These are phyloP conservation scores for Hyphodiscus sp. DNA, from an alignment of 2,329 filamentous ascomycete genomes.

Conservation along the genomic window DNA sequence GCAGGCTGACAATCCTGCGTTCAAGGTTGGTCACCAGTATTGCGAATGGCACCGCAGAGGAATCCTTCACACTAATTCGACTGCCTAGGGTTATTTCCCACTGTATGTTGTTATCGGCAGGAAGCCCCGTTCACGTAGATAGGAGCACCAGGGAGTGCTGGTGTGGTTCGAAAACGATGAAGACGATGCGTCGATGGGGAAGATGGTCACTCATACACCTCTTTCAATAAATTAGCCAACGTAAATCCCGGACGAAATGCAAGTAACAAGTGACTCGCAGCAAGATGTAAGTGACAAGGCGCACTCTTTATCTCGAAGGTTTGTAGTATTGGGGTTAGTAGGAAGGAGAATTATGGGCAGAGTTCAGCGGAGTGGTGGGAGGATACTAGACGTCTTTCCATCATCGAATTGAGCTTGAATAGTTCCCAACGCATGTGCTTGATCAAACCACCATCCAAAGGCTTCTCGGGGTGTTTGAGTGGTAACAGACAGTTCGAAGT, in stretches of 20 bases:
- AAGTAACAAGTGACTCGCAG: neutral
- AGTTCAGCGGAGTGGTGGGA: too few relatives aligned
- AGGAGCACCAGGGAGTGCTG: neutral
- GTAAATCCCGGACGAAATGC: neutral
- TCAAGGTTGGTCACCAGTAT: slow-evolving; percentile 42
- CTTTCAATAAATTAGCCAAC: neutral
- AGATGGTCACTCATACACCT: neutral
- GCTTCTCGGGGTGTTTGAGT: neutral
- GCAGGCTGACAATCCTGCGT: slow-evolving; percentile 41
- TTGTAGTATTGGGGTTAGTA: too few relatives aligned
- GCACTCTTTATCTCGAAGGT: too few relatives aligned
- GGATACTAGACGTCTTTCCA: neutral
- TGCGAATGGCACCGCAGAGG: neutral
- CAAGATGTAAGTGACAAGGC: too few relatives aligned
- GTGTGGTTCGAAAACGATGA: neutral
- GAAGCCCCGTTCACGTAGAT: slow-evolving; percentile 38
- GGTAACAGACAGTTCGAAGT: neutral
- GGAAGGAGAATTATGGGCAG: too few relatives aligned
- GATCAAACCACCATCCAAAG: neutral
- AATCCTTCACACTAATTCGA: slow-evolving; percentile 4
- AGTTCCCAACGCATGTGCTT: neutral
- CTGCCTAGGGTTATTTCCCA: slow-evolving; percentile 50
- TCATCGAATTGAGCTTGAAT: neutral
- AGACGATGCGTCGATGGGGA: neutral
- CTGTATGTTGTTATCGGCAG: slow-evolving; percentile 59